Conservation (phyloP, 495 filamentous ascomycete genomes). For the Neurospora intermedia region DNA sequence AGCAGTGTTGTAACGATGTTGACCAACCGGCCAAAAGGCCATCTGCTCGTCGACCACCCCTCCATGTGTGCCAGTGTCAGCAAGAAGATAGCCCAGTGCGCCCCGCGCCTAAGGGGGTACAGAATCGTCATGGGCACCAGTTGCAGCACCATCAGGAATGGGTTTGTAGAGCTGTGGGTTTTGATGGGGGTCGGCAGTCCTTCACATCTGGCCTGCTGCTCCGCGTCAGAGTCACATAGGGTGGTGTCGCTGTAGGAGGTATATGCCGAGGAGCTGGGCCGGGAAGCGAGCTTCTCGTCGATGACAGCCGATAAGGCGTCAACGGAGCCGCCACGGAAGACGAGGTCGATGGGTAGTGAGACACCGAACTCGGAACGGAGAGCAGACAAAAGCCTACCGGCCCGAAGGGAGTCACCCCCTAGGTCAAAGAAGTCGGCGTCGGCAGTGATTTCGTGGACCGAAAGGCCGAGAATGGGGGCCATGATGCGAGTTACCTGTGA, state of each 20-base stretch:
- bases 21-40: conserved; percentile 23
- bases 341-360: conserved; percentile 26
- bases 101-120: conserved; percentile 27
- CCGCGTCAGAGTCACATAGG: background rate
- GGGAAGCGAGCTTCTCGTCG: conserved; percentile 6
- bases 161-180: conserved; percentile 30
- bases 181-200: conserved; percentile 2
- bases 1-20: conserved; percentile 23
- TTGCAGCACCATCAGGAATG: conserved; percentile 27
- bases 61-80: conserved; percentile 20
- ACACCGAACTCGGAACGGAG: conserved; percentile 28
- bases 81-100: conserved; percentile 31
- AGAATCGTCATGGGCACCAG: conserved; percentile 26
- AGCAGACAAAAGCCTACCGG: conserved; percentile 30
- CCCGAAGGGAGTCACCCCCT: conserved; percentile 34
- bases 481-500: conserved; percentile 23
- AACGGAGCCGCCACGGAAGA: conserved; percentile 28
- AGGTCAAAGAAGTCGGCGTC: conserved; percentile 33
- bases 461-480: conserved; percentile 17
- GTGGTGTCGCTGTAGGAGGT: conserved; percentile 8
- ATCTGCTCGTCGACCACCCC: conserved; percentile 12
- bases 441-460: conserved; percentile 14
- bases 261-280: conserved; percentile 12
- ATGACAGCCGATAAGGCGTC: conserved; percentile 18
- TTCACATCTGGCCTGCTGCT: background rate